phyloP scores from a whole-genome alignment of 2,329 filamentous ascomycete genomes.

The Clarireedia sp. region DNA sequence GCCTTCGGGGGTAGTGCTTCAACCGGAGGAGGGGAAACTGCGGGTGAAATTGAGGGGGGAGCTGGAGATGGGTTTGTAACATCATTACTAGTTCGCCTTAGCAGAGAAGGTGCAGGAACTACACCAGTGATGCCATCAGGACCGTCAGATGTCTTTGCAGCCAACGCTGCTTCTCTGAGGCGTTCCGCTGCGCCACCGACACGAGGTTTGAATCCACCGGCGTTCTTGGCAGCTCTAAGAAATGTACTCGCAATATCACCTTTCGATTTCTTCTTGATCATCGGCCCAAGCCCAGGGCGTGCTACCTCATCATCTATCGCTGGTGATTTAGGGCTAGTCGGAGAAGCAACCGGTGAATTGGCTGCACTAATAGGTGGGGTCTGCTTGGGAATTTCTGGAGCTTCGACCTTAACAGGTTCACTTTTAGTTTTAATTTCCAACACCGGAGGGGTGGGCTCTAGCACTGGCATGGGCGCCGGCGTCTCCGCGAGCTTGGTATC shows the following conservation, averaged over 20 bases:
- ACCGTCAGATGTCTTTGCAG: conserved; percentile 52
- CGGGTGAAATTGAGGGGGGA: conserved; percentile 19
- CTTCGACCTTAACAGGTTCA: background rate
- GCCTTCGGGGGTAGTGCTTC: conserved; percentile 11
- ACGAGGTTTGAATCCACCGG: conserved; percentile 72
- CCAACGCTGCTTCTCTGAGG: conserved; percentile 41
- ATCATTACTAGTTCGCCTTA: conserved; percentile 35
- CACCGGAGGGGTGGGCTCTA: background rate
- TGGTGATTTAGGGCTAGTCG: conserved; percentile 4
- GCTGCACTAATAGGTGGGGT: conserved; percentile 3
- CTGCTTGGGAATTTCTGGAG: background rate
- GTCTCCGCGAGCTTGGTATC: background rate
- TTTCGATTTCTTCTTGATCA: conserved; percentile 71
- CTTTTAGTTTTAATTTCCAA: background rate
- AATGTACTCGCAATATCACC: conserved; percentile 68
- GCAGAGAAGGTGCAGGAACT: conserved; percentile 64
- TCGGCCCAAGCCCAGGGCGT: conserved; percentile 77
- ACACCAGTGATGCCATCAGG: conserved; percentile 87
- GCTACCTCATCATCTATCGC: conserved; percentile 25
- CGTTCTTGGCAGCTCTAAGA: conserved; percentile 71
- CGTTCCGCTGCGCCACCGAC: conserved; percentile 80
- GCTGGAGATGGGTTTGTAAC: conserved; percentile 21
- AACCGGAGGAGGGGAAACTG: background rate
- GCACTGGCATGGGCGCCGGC: background rate
- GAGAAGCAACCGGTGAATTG: conserved; percentile 9